Conservation (phyloP, 2,329 filamentous ascomycete genomes). For the Epicoccum nigrum region DNA sequence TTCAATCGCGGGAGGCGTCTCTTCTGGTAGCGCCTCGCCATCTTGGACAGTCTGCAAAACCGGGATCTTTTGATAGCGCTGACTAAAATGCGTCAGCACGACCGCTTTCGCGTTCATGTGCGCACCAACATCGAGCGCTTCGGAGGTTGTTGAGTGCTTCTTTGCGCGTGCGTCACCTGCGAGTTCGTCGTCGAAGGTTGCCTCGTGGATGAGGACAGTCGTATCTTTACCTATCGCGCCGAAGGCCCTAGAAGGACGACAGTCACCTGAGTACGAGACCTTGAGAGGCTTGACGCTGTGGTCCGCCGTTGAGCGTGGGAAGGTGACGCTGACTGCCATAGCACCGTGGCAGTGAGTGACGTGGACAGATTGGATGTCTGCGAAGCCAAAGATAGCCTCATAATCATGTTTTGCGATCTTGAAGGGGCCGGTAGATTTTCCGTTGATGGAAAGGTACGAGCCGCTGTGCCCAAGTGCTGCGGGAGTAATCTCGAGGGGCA, state of each 20-base stretch:
- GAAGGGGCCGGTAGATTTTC: slow-evolving; percentile 6
- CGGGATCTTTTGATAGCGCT: slow-evolving; percentile 83
- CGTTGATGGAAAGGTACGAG: slow-evolving; percentile 38
- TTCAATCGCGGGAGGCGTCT: slow-evolving; percentile 20
- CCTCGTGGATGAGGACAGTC: slow-evolving; percentile 91
- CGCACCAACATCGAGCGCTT: slow-evolving; percentile 79
- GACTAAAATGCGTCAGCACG: slow-evolving; percentile 91
- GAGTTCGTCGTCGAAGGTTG: slow-evolving; percentile 91
- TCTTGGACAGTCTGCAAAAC: slow-evolving; percentile 53
- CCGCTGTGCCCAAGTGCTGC: slow-evolving; percentile 23
- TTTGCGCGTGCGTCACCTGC: slow-evolving; percentile 79
- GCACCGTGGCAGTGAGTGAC: slow-evolving; percentile 83
- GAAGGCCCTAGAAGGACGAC: slow-evolving; percentile 73
- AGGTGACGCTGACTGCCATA: slow-evolving; percentile 77
- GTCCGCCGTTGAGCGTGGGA: slow-evolving; percentile 59
- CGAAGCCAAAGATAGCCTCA: slow-evolving; percentile 64
- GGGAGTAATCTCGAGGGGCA: slow-evolving; percentile 56
- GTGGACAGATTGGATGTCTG: slow-evolving; percentile 67
- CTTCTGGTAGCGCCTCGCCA: slow-evolving; percentile 23
- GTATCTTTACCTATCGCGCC: slow-evolving; percentile 72
- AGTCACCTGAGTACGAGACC: slow-evolving; percentile 93
- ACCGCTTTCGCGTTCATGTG: slow-evolving; percentile 81
- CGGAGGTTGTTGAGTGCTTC: slow-evolving; percentile 86
- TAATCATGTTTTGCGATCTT: slow-evolving; percentile 38
- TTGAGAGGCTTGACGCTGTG: slow-evolving; percentile 67